Evolutionary conservation across 345 rosid species (phyloP), one percentile per base, ranked within the genome.

Genomic region (Brassica incana): DNA sequence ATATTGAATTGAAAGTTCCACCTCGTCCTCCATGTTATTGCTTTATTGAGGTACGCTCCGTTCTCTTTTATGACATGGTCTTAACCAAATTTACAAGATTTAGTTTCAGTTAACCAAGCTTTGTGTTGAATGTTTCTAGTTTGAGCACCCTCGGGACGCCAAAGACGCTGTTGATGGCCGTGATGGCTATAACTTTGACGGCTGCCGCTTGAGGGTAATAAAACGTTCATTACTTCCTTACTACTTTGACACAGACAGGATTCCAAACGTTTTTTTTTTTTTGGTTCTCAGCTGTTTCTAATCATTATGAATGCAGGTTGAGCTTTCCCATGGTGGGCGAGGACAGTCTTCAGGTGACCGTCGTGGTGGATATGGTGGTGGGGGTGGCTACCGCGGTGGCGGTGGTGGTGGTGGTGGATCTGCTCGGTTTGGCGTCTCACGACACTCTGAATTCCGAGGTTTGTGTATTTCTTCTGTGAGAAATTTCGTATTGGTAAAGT

Each of bases 241-340:
- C 40, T 54, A 27, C 18, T 16, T 75, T 11, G 60, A 6, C 8
- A 10, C 7, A 59, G 65, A 35, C 32, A 20, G 6, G 32, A 52
- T 15, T n/a, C 33, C 23, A n/a, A 10, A 35, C 8, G 38, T 23
- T 65, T 65, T 45, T 65, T 54, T 27, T 65, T 20, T 14, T 6
- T n/a, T 12, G n/a, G 27, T 50, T 38, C 10, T 8, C 10, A 6
- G 9, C 43, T 45, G 35, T 45, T 78, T 78, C 75, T 38, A 48
- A 65, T 76, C 60, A 35, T 71, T 30, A 48, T 77, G 29, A 69
- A 11, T 83, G 83, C 80, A 95, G 99, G 97, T 95, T 84, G 99
- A 95, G 84, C 97, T 95, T 83, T 95, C 99, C 63, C 99, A 95
- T 88, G 99, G 99, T 82, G 99, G 98, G 62, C 85, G 96, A 80